Evolutionary conservation across 1,284 basidiomycete genomes (phyloP), one percentile per base, ranked within the genome.

Genomic region (Cryptococcus sp.): DNA sequence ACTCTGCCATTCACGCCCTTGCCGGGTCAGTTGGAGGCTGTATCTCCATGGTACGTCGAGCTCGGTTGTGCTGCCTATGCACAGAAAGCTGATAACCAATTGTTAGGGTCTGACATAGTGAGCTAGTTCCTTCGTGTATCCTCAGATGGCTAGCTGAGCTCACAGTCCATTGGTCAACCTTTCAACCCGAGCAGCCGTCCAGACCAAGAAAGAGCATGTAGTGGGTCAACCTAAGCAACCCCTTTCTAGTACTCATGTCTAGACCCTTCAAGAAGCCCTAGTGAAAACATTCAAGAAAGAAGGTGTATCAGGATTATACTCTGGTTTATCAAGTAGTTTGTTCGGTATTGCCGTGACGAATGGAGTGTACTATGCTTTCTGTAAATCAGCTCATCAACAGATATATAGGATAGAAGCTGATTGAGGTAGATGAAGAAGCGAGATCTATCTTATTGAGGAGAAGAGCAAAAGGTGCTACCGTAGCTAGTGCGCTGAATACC

Each of bases 321-420:
- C 86, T 59, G 95, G 95, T 1, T 78, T 98, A 30, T 84, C 82
- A 62, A 92, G 91, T 31, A 90, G 88, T 66, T 79, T 98, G 56
- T 79, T 94, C 38, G 95, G 93, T 2, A 92, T 98, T 61, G 90
- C 90, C 13, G 81, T 97, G 34, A 96, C 94, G 36, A 98, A 98
- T 75, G 93, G 90, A 83, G 72, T 76, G 57, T 72, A 64, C 62
- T 68, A 65, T 49, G 49, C 66, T 11, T 71, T 73, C 57, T 69
- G 71, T 71, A 47, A 56, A 73, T 66, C 10, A 32, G 33, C 35
- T 10, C 10, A 42, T 11, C 13, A 7, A 13, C 3, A 23, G 7
- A 5, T 30, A 23, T 49, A 14, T 2, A 13, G 13, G n/a, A 14
- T 13, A 3, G 33, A 34, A 10, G 11, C n/a, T 51, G 36, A 49